Evolutionary conservation across 1,284 basidiomycete species (phyloP).

Genomic region (Boletus hoseneyae): DNA sequence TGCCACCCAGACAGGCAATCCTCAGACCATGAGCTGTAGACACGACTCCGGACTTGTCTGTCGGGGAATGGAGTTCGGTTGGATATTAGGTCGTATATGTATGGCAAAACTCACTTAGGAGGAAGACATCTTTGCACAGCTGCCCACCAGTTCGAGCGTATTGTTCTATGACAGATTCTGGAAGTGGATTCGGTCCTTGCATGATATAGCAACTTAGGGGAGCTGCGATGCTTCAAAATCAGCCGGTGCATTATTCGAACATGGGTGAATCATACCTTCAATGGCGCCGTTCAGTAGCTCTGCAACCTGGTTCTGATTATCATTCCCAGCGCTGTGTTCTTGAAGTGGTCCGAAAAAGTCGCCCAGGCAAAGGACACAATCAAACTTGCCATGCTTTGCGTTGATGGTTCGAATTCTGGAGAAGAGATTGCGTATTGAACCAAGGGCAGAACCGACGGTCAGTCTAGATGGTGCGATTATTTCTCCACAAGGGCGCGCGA

Average conservation of each 20-base stretch:
- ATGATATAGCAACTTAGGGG: constrained; percentile 93
- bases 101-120: constrained; percentile 62
- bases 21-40: constrained; percentile 82
- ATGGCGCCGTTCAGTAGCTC: constrained; percentile 65
- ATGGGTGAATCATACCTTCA: constrained; percentile 45
- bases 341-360: constrained; percentile 79
- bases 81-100: constrained; percentile 1
- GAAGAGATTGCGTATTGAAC: constrained; percentile 71
- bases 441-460: constrained; percentile 83
- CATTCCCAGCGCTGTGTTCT: constrained; percentile 36
- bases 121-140: constrained; percentile 77
- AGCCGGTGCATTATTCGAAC: constrained; percentile 5
- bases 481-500: not conserved
- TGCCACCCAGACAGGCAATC: constrained; percentile 83
- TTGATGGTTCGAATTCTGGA: constrained; percentile 85
- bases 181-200: constrained; percentile 76
- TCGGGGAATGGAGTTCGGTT: not conserved
- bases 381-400: constrained; percentile 92
- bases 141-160: constrained; percentile 75
- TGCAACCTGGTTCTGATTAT: constrained; percentile 47
- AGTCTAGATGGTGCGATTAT: constrained; percentile 48
- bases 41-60: constrained; percentile 81
- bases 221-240: constrained; percentile 41
- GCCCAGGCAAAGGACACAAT: constrained; percentile 81
- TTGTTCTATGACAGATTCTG: constrained; percentile 67